Base-by-base conservation (phyloP, 108 stramenopile species). In the Parietichytrium sp. region DNA sequence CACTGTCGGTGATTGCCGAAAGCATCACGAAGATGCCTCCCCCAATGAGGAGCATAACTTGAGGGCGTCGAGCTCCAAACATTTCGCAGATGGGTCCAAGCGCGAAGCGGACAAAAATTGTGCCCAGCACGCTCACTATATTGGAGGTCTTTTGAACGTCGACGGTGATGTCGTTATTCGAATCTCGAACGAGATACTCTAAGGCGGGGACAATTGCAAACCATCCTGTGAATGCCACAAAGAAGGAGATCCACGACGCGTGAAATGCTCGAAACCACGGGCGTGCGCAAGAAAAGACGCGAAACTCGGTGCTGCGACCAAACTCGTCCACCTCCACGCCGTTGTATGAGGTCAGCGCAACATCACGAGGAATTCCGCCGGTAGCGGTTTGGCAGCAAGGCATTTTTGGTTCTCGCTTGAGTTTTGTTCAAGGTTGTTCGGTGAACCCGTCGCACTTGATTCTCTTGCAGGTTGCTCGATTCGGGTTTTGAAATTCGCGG, bases 31-130 rank as follows among this genome's bases (percentile, higher is more conserved):
- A 42, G 15, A 38, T 1, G 20, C 61, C 61, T 10, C 61, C 61
- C 1, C 61, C 61, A 16, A 72, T 16, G 33, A 72, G 42, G 1
- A 72, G 42, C n/a, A 72, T 25, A 25, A 42, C 61, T 25, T 72
- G 61, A 6, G 61, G 61, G 61, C 61, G 61, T 10, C 61, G 61
- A 31, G 85, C 80, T 3, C 86, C 86, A 33, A 83, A 86, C 33
- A 82, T 47, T 33, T 86, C 86, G 53, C 85, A 85, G 51, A 86
- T 55, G 48, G 86, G 86, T 33, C 86, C 86, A 10, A 86, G 42
- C 16, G 77, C 4, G 48, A 85, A 61, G 20, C 86, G 86, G 10
- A 45, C 55, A 18, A 86, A 23, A 20, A 86, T 79, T 0, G 85
- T 86, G 47, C 80, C 81, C 52, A 80, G 25, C 83, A 85, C 82